Evolutionary conservation across 805 yeast species (phyloP), one percentile per base, ranked within the genome.

Genomic region (Saccharomycopsis guyanensis): DNA sequence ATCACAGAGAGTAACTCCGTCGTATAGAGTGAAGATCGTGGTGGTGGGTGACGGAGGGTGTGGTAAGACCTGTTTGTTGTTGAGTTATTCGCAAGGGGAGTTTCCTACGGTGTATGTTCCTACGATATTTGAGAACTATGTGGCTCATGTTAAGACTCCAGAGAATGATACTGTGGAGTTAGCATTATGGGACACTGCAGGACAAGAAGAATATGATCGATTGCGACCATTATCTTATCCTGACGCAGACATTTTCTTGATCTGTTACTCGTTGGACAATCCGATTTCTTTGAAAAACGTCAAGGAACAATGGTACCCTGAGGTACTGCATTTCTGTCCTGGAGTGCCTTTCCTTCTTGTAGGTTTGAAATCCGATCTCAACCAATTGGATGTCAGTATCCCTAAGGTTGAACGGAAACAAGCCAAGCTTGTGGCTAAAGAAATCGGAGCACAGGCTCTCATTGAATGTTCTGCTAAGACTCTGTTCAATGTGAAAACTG

Each of bases 21-120:
- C 70, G 43, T 58, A 61, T 34, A 68, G 65, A 40, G 56, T 71
- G 38, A 84, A 84, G 58, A 65, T 85, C 4, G 94, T 86, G 10
- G 83, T 83, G 23, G 93, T 87, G 7, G 95, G 96, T 5, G 96
- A 86, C 61, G 88, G 91, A 56, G 89, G 86, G 15, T 82, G 93
- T 59, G 96, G 96, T n/a, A 86, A 86, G 61, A 87, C 95, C 0
- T 82, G 89, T 56, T 62, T 86, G 55, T 58, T 85, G 48, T 65
- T 70, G 25, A 65, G 85, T 16, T 87, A 81, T 59, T 73, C 86
- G 3, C 78, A 80, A 56, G 82, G 83, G 19, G 66, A 70, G 55
- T 84, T 83, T 59, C 93, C 94, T 1, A 75, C 73, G 38, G 70
- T 72, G 6, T 83, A 87, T 58, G 83, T 84, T 4, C 95, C 95